Evolutionary conservation across 176 grass and related monocot species (phyloP), one percentile per base, ranked within the genome.

Genomic region (Chloris gayana): DNA sequence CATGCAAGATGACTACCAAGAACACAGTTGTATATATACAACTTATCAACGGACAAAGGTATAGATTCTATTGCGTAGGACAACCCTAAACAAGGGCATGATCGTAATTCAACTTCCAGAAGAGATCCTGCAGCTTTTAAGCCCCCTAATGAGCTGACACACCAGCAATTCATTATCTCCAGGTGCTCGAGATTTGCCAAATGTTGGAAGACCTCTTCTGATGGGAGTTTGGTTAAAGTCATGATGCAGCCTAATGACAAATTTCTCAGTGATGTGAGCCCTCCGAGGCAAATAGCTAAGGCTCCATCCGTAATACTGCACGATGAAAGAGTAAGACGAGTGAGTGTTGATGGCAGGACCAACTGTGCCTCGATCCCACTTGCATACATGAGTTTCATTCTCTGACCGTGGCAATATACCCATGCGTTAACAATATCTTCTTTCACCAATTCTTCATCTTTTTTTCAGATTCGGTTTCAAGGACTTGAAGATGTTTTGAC

Each of bases 51-150:
- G 12, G 33, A 74, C 4, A 66, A 22, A 0, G 32, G 14, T 9
- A 84, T 19, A 1, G 2, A 59, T 26, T 76, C 37, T 34, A 64
- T 8, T 33, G 14, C 64, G 13, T 2, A 0, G 56, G 24, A 45
- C 47, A 83, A 3, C 11, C 67, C 24, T 41, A 83, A 42, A 74
- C 10, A 75, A 32, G 81, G 81, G 38, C 79, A 81, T 0, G 0
- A 30, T 0, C 0, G 0, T 0, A 83, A 9, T 0, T 0, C 0
- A 64, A 34, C 0, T 0, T 0, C 0, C 0, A 5, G 22, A 41
- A 83, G 25, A 69, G 49, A 59, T 21, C 5, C 6, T 61, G 61
- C 61, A n/a, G 25, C 71, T 57, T 4, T 60, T 56, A 83, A 67
- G 45, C 45, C 70, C 42, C 60, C 17, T 15, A 83, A 66, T 29